Conservation (phyloP, 495 filamentous ascomycete species). For the Daldinia childiae region DNA sequence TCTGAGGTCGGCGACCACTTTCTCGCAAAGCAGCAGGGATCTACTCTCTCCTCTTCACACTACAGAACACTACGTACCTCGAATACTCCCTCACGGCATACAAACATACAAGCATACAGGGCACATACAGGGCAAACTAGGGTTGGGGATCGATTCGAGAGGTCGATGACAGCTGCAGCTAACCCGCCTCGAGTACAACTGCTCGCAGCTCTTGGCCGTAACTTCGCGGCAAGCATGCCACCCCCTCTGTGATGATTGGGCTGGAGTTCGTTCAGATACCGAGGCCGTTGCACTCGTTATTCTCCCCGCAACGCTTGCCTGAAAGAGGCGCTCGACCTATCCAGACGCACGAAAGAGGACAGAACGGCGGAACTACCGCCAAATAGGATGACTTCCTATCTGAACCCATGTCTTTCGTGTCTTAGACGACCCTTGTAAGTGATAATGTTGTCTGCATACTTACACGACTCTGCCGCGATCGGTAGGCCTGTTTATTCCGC, state of each 20-base stretch:
- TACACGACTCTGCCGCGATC: slow-evolving; percentile 42
- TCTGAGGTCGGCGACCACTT: slow-evolving; percentile 44
- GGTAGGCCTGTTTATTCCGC: slow-evolving; percentile 35
- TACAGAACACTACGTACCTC: slow-evolving; percentile 30
- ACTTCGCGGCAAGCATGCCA: slow-evolving; percentile 40
- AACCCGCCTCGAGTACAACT: slow-evolving; percentile 40
- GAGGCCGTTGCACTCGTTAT: slow-evolving; percentile 42
- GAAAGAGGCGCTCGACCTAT: slow-evolving; percentile 46
- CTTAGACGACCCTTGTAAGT: slow-evolving; percentile 44
- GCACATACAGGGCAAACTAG: background rate
- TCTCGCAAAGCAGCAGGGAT: slow-evolving; percentile 44
- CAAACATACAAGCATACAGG: background rate
- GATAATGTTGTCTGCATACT: slow-evolving; percentile 43
- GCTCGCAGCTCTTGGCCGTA: slow-evolving; percentile 45
- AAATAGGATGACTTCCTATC: slow-evolving; percentile 44
- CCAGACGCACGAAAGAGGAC: slow-evolving; percentile 32
- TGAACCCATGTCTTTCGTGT: slow-evolving; percentile 34
- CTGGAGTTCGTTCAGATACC: slow-evolving; percentile 41
- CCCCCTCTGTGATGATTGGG: slow-evolving; percentile 32
- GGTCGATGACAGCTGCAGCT: slow-evolving; percentile 42
- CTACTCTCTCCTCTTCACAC: slow-evolving; percentile 34
- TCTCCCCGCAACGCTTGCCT: slow-evolving; percentile 45
- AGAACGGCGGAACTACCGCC: slow-evolving; percentile 35
- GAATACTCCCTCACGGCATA: slow-evolving; percentile 40
- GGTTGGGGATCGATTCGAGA: slow-evolving; percentile 33